Evolutionary conservation across 805 yeast genomes (phyloP), one percentile per base, ranked within the genome.

Genomic region (Candida odintsovae): DNA sequence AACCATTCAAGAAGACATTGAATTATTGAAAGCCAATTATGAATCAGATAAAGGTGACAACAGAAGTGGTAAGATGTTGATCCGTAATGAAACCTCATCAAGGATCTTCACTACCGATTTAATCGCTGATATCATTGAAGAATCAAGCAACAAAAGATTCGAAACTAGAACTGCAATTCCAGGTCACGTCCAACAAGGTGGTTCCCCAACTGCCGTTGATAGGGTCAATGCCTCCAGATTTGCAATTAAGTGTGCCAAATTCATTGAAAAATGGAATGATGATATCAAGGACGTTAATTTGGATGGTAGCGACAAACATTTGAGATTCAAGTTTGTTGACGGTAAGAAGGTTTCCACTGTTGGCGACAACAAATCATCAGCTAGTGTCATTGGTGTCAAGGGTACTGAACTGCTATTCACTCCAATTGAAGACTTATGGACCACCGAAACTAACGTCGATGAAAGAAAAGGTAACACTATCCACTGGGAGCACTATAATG

Each of bases 101-200:
- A 70, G 77, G 41, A 88, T 90, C 16, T 87, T 86, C 69, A 78
- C 90, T 16, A 86, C 97, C 8, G 82, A 86, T 53, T 73, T 87
- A 48, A 75, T 94, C 58, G 89, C 96, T 15, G 82, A 86, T 50
- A 87, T 94, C 48, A 83, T 92, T 57, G 80, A 82, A 50, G 86
- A 85, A 60, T 90, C 88, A 58, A 82, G 90, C 31, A 67, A 76
- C 35, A 87, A 86, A 41, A 75, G 74, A 54, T 94, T 87, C 63
- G 97, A 90, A 59, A 85, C 94, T 16, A 83, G 95, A 65, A 90
- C 96, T 5, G 98, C 98, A 15, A 80, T 90, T 50, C 99, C 99
- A 23, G 99, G 99, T 26, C 98, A 92, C 63, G 94, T 92, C 48
- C 99, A 94, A 74, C 99, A 94, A 70, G 99, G 99, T 64, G 94